Conservation (phyloP, 164 flowering plant species). For the Brasenia schreberi region DNA sequence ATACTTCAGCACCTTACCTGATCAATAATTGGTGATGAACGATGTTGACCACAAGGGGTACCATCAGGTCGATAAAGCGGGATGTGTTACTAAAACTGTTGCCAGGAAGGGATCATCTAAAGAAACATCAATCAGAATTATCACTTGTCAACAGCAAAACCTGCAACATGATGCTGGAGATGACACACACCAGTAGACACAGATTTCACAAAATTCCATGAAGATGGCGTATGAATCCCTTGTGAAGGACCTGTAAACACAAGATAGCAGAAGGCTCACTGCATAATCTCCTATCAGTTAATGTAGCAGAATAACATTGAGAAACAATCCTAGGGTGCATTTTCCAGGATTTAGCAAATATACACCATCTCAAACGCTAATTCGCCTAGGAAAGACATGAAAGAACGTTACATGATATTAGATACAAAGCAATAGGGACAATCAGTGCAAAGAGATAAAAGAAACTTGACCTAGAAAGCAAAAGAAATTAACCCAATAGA, state of each 20-base stretch:
- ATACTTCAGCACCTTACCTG: conserved; percentile 35
- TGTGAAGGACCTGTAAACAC: conserved; percentile 35
- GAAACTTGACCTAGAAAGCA: too few species aligned
- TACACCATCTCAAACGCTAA: too few species aligned
- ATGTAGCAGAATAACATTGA: too few species aligned
- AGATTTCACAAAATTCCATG: conserved; percentile 64
- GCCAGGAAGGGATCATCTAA: conserved; percentile 29
- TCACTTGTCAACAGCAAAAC: neutral
- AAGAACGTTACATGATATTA: too few species aligned
- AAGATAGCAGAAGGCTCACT: neutral
- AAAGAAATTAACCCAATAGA: too few species aligned
- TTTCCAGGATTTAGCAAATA: too few species aligned
- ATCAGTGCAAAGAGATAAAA: too few species aligned
- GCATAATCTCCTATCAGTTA: too few species aligned
- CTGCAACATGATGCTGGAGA: neutral
- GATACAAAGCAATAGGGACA: too few species aligned
- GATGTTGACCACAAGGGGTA: conserved; percentile 70
- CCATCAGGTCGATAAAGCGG: conserved; percentile 73
- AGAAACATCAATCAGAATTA: neutral
- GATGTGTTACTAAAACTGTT: conserved; percentile 76
- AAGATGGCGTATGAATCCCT: conserved; percentile 22
- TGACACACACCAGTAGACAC: conserved; percentile 39
- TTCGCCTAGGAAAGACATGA: too few species aligned
- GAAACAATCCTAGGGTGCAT: too few species aligned
- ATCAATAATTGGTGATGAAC: conserved; percentile 56